phyloP scores from a whole-genome alignment of 192 early-diverging fungal genomes.

The Phycomyces nitens region DNA sequence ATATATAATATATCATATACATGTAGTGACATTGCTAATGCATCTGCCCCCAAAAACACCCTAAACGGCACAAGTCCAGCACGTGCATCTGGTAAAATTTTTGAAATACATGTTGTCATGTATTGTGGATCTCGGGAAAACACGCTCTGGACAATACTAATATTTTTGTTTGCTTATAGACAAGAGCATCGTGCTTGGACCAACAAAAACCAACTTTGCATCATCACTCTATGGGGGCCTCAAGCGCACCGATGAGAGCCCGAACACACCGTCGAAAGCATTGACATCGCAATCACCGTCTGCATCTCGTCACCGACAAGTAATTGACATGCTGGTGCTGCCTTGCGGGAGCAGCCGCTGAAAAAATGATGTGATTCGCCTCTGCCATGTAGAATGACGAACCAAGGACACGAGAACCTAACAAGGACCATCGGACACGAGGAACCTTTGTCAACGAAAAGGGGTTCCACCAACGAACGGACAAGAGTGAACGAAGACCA shows the following conservation, averaged over 20 bases:
- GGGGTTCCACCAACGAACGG: background rate
- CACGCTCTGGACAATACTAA: background rate
- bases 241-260: constrained; percentile 39
- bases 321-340: background rate
- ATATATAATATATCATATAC: too few relatives aligned
- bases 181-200: constrained; percentile 50
- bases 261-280: background rate
- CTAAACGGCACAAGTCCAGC: constrained; percentile 14
- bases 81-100: constrained; percentile 18
- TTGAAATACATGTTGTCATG: too few relatives aligned
- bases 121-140: background rate
- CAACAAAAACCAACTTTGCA: constrained; percentile 55
- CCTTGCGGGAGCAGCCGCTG: background rate
- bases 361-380: constrained; percentile 1
- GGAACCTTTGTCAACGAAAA: background rate
- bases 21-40: constrained; percentile 20
- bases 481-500: background rate
- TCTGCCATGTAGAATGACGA: constrained; percentile 5
- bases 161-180: constrained; percentile 7
- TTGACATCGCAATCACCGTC: constrained; percentile 1
- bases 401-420: background rate
- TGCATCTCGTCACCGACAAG: constrained; percentile 17
- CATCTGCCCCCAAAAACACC: constrained; percentile 15
- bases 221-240: constrained; percentile 49
- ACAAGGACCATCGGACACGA: background rate